Percentiles rank a stretch among this genome's conserved stretches.
These are phyloP conservation scores for Cokeromyces recurvatus DNA, from an alignment of 371 early-diverging fungal genomes.

Conservation along the genomic window DNA sequence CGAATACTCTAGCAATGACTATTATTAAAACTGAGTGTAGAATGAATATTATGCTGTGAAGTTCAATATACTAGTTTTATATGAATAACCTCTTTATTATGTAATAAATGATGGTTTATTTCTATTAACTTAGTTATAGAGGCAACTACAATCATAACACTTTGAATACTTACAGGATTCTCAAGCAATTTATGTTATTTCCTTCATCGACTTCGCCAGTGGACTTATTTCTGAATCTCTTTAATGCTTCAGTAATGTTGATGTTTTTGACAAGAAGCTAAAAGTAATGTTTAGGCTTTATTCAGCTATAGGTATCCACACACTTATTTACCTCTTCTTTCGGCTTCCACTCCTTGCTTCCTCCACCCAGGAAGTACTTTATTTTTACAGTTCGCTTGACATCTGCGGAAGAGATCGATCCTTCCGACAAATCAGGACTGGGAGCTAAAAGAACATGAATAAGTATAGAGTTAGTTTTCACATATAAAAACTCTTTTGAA, in stretches of 20 bases:
- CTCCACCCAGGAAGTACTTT: constrained; percentile 9
- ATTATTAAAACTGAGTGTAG: too few relatives aligned
- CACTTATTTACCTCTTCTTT: constrained; percentile 10
- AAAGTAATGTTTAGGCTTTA: constrained; percentile 2
- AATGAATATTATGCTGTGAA: too few relatives aligned
- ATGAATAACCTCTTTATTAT: too few relatives aligned
- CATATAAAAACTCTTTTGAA: too few relatives aligned
- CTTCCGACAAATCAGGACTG: background rate
- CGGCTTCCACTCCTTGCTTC: constrained; percentile 10
- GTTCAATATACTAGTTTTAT: too few relatives aligned
- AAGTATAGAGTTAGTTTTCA: too few relatives aligned
- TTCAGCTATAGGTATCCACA: constrained; percentile 8
- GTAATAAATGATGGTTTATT: too few relatives aligned
- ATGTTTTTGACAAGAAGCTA: constrained; percentile 11
- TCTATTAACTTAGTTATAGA: too few relatives aligned
- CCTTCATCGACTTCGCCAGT: constrained; percentile 5
- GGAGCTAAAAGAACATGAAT: too few relatives aligned
- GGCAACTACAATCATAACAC: too few relatives aligned
- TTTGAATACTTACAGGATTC: constrained; percentile 16
- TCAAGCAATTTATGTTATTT: constrained; percentile 6
- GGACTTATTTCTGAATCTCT: constrained; percentile 5
- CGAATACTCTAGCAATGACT: too few relatives aligned
- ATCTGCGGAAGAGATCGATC: background rate
- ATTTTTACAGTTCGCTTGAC: constrained; percentile 4
- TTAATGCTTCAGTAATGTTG: constrained; percentile 7